These are phyloP conservation scores for Tetrahymena elliotti DNA, from an alignment of 73 alveolate species.

Conservation along the genomic window DNA sequence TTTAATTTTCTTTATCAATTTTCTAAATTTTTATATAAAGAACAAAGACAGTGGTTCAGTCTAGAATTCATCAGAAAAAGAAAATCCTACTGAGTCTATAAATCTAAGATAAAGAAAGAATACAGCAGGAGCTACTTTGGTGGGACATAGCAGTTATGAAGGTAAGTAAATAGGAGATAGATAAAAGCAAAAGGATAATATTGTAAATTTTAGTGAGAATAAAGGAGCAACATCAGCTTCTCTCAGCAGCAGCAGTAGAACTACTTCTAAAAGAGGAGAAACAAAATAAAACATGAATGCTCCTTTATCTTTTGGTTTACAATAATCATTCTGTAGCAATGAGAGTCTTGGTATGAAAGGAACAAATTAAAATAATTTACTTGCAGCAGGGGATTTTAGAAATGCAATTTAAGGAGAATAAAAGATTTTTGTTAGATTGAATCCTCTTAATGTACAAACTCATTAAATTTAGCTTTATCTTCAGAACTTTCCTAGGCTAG, in stretches of 20 bases:
- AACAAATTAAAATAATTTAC: not conserved
- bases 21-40: not conserved
- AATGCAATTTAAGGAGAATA: not conserved
- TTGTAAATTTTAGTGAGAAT: not conserved
- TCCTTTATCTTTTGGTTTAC: not conserved
- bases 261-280: not conserved
- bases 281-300: not conserved
- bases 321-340: not conserved
- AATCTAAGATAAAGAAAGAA: not conserved
- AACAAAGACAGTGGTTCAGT: not conserved
- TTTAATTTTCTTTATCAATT: not conserved
- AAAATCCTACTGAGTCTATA: not conserved
- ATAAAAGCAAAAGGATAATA: not conserved
- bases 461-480: not conserved
- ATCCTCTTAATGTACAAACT: not conserved
- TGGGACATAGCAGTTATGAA: not conserved
- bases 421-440: not conserved
- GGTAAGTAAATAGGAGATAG: not conserved
- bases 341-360: not conserved
- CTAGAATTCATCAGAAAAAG: not conserved
- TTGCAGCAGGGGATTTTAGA: not conserved
- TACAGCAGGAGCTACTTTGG: not conserved
- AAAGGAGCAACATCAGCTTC: not conserved
- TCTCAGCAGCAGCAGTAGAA: not conserved
- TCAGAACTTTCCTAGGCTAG: not conserved